A percentile compares a stretch with the other conserved stretches of the same genome.
Conservation (phyloP, 345 rosid genomes). For the Citrus sp. region DNA sequence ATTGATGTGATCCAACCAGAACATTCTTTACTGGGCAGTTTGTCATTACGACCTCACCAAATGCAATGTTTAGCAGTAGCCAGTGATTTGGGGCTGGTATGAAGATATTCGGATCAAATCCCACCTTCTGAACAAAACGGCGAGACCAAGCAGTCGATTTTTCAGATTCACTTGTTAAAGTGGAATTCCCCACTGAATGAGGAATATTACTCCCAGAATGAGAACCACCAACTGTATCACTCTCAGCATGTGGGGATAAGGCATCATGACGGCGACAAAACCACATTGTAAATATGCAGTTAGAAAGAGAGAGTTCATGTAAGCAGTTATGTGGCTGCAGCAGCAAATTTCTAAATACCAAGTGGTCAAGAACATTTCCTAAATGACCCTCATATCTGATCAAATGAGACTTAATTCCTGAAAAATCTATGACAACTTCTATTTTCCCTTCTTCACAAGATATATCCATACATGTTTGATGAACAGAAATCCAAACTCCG, state of each 20-base stretch:
- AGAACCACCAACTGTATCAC: conserved; percentile 30
- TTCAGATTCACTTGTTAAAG: conserved; percentile 30
- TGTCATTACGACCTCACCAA: conserved; percentile 47
- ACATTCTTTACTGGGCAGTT: conserved; percentile 50
- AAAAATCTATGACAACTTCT: conserved; percentile 37
- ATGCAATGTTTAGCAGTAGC: conserved; percentile 43
- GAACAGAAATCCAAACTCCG: conserved; percentile 62
- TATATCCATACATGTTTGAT: conserved; percentile 37
- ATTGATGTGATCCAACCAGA: conserved; percentile 44
- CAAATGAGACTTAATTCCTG: conserved; percentile 45
- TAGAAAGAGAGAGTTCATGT: conserved; percentile 61
- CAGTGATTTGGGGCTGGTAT: conserved; percentile 32
- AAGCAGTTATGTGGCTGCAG: conserved; percentile 49
- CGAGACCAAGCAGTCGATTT: conserved; percentile 33
- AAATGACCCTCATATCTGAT: conserved; percentile 43
- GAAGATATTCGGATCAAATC: conserved; percentile 32
- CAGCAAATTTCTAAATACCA: conserved; percentile 31
- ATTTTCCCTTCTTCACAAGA: conserved; percentile 51
- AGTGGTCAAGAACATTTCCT: conserved; percentile 43
- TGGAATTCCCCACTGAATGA: conserved; percentile 22
- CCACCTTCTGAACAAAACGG: conserved; percentile 36
- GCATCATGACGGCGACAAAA: conserved; percentile 37
- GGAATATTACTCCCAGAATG: conserved; percentile 14
- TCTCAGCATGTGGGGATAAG: conserved; percentile 27
- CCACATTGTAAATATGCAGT: conserved; percentile 42